Conservation (phyloP, 2,329 filamentous ascomycete genomes). For the Botrytis hyacinthi region DNA sequence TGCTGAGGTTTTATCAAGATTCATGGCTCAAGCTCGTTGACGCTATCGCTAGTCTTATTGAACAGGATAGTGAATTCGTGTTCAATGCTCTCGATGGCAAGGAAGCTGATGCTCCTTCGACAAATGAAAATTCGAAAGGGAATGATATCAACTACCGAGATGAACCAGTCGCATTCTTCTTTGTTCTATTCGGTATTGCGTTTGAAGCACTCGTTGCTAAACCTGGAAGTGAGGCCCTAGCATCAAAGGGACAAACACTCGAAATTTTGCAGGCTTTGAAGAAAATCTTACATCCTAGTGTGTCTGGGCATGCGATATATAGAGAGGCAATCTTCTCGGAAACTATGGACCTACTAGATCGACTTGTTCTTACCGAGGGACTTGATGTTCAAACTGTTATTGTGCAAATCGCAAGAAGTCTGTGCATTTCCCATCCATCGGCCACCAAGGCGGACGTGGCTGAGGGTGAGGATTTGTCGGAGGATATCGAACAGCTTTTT, state of each 20-base stretch:
- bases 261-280: conserved; percentile 89
- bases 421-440: conserved; percentile 89
- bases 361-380: conserved; percentile 87
- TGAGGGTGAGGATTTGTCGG: conserved; percentile 77
- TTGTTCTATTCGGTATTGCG: conserved; percentile 92
- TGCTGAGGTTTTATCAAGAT: conserved; percentile 94
- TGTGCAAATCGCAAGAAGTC: conserved; percentile 85
- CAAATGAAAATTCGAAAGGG: conserved; percentile 54
- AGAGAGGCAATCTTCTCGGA: conserved; percentile 94
- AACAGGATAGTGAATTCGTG: conserved; percentile 96
- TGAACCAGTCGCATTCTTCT: conserved; percentile 97
- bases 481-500: conserved; percentile 97
- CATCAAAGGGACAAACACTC: conserved; percentile 74
- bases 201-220: conserved; percentile 92
- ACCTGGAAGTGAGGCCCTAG: conserved; percentile 63
- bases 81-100: conserved; percentile 96
- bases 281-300: conserved; percentile 90
- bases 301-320: conserved; percentile 95
- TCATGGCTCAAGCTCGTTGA: conserved; percentile 96
- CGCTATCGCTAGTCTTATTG: conserved; percentile 93
- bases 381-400: conserved; percentile 87
- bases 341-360: conserved; percentile 92
- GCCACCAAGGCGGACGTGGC: conserved; percentile 66
- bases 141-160: conserved; percentile 95
- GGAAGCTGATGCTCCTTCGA: conserved; percentile 46